Conservation (phyloP, 805 yeast genomes). For the Hanseniaspora occidentalis region DNA sequence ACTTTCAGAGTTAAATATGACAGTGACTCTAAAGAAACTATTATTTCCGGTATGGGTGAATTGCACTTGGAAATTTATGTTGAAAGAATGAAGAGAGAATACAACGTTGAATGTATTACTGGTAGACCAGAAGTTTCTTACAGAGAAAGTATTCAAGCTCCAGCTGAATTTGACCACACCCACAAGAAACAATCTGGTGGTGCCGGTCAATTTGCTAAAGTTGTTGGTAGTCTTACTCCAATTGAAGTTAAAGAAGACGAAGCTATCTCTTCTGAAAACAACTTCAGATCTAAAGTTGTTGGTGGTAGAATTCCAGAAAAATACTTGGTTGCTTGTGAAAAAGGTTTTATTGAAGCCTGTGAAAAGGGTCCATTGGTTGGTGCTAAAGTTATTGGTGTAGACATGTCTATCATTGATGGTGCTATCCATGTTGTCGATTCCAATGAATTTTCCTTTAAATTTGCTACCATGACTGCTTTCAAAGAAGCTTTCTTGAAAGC, state of each 20-base stretch:
- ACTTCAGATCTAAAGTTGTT: conserved; percentile 75
- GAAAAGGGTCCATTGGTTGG: conserved; percentile 97
- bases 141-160: conserved; percentile 74
- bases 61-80: conserved; percentile 94
- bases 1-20: conserved; percentile 91
- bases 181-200: conserved; percentile 99
- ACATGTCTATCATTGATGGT: conserved; percentile 94
- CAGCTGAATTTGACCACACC: conserved; percentile 77
- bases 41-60: conserved; percentile 95
- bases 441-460: conserved; percentile 85
- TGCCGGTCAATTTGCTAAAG: conserved; percentile 98
- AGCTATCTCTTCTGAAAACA: conserved; percentile 33
- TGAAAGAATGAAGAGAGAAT: conserved; percentile 96
- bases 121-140: conserved; percentile 98
- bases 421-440: conserved; percentile 95
- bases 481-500: conserved; percentile 78
- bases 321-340: conserved; percentile 83
- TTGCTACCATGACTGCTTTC: conserved; percentile 88
- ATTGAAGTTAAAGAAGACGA: conserved; percentile 32
- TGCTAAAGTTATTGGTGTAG: conserved; percentile 82
- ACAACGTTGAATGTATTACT: conserved; percentile 86
- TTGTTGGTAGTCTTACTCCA: conserved; percentile 69
- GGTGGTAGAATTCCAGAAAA: conserved; percentile 97
- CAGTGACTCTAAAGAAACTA: conserved; percentile 81
- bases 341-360: conserved; percentile 89